Evolutionary conservation across 1,139 yeast genomes (phyloP).

Genomic region (Debaryomycetaceae sp.): DNA sequence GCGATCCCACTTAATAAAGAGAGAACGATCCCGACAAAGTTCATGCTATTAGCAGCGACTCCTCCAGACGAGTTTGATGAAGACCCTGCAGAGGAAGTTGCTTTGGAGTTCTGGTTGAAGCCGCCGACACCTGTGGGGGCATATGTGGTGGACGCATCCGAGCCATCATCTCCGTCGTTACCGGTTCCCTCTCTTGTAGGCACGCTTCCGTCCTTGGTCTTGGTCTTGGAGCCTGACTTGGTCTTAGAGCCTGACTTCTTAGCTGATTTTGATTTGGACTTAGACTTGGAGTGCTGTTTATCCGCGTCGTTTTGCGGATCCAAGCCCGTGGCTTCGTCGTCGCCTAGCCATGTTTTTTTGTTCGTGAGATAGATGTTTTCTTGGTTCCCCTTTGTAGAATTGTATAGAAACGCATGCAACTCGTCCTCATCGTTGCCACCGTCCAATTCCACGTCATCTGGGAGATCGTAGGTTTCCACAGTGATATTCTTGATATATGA

Average conservation of each 20-base stretch:
- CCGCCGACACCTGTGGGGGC: constrained; percentile 6
- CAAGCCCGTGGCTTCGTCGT: constrained; percentile 61
- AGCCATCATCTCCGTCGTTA: background rate
- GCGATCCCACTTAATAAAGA: background rate
- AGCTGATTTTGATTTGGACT: constrained; percentile 7
- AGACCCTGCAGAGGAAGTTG: constrained; percentile 1
- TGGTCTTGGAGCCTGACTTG: constrained; percentile 7
- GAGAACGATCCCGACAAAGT: background rate
- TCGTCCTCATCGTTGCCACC: constrained; percentile 38
- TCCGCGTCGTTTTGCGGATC: constrained; percentile 47
- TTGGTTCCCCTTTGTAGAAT: constrained; percentile 43
- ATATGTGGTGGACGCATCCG: constrained; percentile 1
- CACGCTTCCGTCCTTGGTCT: background rate
- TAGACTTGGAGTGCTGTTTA: constrained; percentile 5
- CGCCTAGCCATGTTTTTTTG: constrained; percentile 57
- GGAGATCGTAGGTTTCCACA: constrained; percentile 69
- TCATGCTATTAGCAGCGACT: background rate
- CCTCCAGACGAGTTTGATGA: constrained; percentile 2
- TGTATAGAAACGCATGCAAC: constrained; percentile 54
- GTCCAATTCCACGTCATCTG: constrained; percentile 36
- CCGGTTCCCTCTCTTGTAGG: background rate
- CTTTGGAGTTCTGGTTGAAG: constrained; percentile 6
- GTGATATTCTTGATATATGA: constrained; percentile 58
- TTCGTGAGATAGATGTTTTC: constrained; percentile 56
- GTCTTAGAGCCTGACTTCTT: constrained; percentile 5